A percentile compares a stretch with the other conserved stretches of the same genome.
Conservation (phyloP, 2,329 filamentous ascomycete genomes). For the Beauveria asiatica region DNA sequence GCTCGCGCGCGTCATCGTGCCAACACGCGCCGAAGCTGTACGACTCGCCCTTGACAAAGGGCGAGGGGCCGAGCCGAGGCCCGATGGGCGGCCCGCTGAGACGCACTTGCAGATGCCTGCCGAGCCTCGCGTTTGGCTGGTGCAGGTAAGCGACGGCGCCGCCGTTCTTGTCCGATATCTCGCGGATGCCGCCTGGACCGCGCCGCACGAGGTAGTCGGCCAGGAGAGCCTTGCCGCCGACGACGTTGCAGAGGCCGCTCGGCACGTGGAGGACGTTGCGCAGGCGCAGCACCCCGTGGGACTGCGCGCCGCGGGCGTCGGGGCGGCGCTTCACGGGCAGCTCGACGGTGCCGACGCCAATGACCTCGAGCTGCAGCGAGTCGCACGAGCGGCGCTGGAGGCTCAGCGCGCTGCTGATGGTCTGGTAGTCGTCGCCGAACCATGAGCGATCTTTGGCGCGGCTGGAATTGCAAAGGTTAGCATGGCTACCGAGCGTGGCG, state of each 20-base stretch:
- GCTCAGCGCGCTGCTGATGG: slow-evolving; percentile 1
- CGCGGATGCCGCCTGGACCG: background rate
- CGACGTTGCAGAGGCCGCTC: background rate
- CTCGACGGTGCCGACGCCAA: slow-evolving; percentile 10
- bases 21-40: background rate
- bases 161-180: background rate
- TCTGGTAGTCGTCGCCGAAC: slow-evolving; percentile 10
- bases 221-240: background rate
- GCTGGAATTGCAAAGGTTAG: background rate
- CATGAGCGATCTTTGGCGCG: slow-evolving; percentile 11
- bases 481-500: background rate
- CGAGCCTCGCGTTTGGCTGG: background rate
- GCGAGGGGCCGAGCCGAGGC: background rate
- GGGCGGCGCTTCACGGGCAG: slow-evolving; percentile 8
- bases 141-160: background rate
- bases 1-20: background rate
- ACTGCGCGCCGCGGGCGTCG: background rate
- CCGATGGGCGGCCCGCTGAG: background rate
- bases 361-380: background rate
- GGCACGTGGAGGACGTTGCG: slow-evolving; percentile 5
- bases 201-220: background rate
- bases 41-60: background rate
- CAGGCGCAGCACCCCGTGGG: slow-evolving; percentile 3
- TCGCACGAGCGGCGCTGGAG: background rate
- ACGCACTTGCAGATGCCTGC: background rate